Base-by-base conservation (phyloP, 1,284 basidiomycete genomes). In the Irpex sp. region DNA sequence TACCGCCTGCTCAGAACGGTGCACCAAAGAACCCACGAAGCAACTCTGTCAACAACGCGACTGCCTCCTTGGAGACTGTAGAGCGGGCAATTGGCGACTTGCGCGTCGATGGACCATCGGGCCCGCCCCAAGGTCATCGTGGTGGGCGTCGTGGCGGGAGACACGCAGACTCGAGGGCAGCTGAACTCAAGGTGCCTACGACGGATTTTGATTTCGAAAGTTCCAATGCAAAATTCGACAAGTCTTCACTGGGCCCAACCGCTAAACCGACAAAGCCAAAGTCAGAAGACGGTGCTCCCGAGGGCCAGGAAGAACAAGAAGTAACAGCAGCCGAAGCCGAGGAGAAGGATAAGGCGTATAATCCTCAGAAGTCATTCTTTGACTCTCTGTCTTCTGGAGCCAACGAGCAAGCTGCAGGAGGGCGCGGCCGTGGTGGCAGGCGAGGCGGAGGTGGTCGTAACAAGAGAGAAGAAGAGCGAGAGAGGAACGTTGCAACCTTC, bases 401-500 rank as follows among this genome's bases (percentile, higher is more conserved):
- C 65, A 72, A 71, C 57, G 72, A 68, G 1, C 71, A 69, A 5
- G 65, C 68, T 4, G 75, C 76, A 56, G 71, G 67, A 13, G 72
- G 75, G 5, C 60, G 63, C 46, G 71, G 74, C 17, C 68, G 74
- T 51, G 75, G 77, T 7, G 75, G 85, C 1, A 76, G 86, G 21
- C 77, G 83, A 6, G 81, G 82, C 11, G 81, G 77, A 21, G 79
- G 75, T 9, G 87, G 85, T 1, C 78, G 86, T 60, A 90, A 86
- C 68, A 81, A 90, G 66, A 74, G 90, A 56, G 90, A 92, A 68
- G 90, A 92, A 68, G 90, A 92, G 71, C 76, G 90, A 63, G 89
- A 90, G 73, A 83, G 83, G 74, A 93, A 93, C 69, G 83, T 93
- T 5, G 88, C 88, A 37, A 93, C 90, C 11, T 93, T 93, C 78